These are phyloP conservation scores for Salvia sclarea DNA, from an alignment of 305 asterid genomes.

Conservation along the genomic window DNA sequence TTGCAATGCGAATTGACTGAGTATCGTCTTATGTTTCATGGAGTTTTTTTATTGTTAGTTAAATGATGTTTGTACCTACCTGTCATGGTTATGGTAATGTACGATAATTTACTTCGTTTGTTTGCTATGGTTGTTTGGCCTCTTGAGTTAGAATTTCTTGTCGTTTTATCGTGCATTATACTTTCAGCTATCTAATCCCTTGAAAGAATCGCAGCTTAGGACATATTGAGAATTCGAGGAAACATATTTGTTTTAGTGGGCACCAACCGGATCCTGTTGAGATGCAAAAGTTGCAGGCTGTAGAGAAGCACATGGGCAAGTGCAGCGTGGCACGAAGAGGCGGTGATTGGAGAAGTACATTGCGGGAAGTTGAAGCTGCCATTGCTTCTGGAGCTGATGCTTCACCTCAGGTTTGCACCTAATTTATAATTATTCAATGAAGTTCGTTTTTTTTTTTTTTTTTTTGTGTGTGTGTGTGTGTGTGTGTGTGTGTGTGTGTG, in stretches of 20 bases:
- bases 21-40: slow-evolving; percentile 10
- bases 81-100: neutral
- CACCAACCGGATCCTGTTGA: slow-evolving; percentile 58
- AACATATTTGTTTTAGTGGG: slow-evolving; percentile 72
- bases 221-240: slow-evolving; percentile 76
- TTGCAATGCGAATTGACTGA: neutral
- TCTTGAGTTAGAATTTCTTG: slow-evolving; percentile 12
- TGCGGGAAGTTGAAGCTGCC: slow-evolving; percentile 78
- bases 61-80: no score
- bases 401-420: slow-evolving; percentile 66
- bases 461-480: no score
- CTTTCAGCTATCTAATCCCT: slow-evolving; percentile 44
- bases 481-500: no score
- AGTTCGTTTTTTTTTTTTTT: neutral
- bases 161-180: slow-evolving; percentile 23
- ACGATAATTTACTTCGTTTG: neutral
- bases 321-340: slow-evolving; percentile 64
- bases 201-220: slow-evolving; percentile 74
- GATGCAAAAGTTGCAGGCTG: slow-evolving; percentile 60
- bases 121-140: slow-evolving; percentile 13
- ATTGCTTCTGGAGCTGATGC: slow-evolving; percentile 80
- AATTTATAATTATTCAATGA: neutral
- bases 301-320: slow-evolving; percentile 68
- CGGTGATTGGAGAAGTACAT: slow-evolving; percentile 67
- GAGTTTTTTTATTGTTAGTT: slow-evolving; percentile 1